phyloP scores from a whole-genome alignment of 1,139 yeast species.

The Magnusiomyces suaveolens region DNA sequence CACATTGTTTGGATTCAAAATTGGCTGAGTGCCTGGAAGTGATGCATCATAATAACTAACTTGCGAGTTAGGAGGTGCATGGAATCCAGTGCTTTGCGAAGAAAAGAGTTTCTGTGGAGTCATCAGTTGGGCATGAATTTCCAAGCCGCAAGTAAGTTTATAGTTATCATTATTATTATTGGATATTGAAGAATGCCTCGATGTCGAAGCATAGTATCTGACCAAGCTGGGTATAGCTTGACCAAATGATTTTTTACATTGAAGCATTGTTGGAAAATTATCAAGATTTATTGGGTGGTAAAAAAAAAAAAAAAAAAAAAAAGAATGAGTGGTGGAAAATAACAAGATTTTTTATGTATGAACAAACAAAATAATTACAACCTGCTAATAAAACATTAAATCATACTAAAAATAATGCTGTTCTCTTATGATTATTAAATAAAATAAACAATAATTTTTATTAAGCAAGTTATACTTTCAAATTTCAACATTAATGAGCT shows the following conservation, averaged over 20 bases:
- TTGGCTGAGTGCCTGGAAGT: constrained; percentile 89
- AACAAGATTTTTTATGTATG: neutral
- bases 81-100: constrained; percentile 34
- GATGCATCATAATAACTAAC: constrained; percentile 78
- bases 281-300: too few species aligned
- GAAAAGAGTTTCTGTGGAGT: constrained; percentile 73
- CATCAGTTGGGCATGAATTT: constrained; percentile 81
- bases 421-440: neutral
- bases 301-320: neutral
- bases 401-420: neutral
- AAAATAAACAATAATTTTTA: neutral
- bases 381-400: neutral
- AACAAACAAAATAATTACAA: too few species aligned
- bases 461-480: neutral
- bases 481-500: neutral
- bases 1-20: constrained; percentile 65
- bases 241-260: too few species aligned
- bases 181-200: neutral
- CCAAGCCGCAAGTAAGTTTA: constrained; percentile 73
- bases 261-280: too few species aligned
- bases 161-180: constrained; percentile 19
- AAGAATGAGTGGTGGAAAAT: neutral
- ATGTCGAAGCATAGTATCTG: constrained; percentile 1
- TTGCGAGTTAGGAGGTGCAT: constrained; percentile 54
- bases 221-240: too few species aligned